Base-by-base conservation (phyloP, 371 early-diverging fungal species). In the Circinella minor region DNA sequence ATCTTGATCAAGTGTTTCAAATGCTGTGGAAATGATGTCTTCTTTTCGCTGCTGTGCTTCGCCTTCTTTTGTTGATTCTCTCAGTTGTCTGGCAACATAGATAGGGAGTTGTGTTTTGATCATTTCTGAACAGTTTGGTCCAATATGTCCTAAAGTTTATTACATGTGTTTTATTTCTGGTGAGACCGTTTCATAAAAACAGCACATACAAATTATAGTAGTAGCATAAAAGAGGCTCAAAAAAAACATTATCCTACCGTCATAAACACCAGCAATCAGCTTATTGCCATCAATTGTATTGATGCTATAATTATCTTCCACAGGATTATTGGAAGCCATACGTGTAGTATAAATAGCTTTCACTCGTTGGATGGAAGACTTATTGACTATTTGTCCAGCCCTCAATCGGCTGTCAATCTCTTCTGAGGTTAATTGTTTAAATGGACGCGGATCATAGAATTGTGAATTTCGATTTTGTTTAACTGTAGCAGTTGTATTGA, bases 1-100 rank as follows among this genome's bases (percentile, higher is more conserved):
- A 68, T 84, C 82, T 49, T 82, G 67, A 67, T 91, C 91, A 65
- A 91, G 68, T 0, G 77, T 77, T 49, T 77, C 80, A 69, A 90
- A 90, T 0, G 87, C 88, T 4, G 65, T 80, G 13, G 83, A 78
- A 38, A 89, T 86, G 1, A 83, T 82, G 43, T 82, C 62, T 48
- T 77, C 74, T 0, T 67, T 61, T 0, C 34, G 39, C 55, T 55
- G 46, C 60, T 27, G 27, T 27, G 36, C 38, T 20, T 51, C 13
- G 6, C 27, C 27, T 27, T 27, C 27, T 27, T 27, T 27, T 27
- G 27, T 27, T 27, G 36, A 37, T 55, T 61, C 17, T 51, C 39
- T 54, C 39, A 84, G 39, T 36, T 81, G 74, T 36, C 81, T 73
- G 7, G 77, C 84, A 54, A 84, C 79, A 54, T 84, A 84, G 67